phyloP scores from a whole-genome alignment of 345 rosid genomes.

The Salix viminalis region DNA sequence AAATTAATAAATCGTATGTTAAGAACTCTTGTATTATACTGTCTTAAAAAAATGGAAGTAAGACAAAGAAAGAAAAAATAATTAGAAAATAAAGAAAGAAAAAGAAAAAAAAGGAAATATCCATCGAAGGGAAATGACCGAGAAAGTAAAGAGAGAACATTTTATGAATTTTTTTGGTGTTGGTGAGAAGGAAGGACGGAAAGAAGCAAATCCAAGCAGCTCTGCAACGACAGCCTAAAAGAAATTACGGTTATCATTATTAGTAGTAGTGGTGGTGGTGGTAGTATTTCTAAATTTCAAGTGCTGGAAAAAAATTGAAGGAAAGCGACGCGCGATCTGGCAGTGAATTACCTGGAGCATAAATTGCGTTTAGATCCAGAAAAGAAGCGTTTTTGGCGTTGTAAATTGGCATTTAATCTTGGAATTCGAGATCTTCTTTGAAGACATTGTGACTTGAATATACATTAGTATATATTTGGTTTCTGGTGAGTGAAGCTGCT shows the following conservation, averaged over 20 bases:
- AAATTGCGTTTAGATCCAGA: constrained; percentile 46
- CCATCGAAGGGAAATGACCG: constrained; percentile 1
- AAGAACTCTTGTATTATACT: not conserved
- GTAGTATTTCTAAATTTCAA: not conserved
- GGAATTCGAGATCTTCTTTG: constrained; percentile 29
- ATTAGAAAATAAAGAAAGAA: not conserved
- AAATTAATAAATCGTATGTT: not conserved
- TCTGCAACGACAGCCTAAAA: constrained; percentile 1
- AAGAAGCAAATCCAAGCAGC: constrained; percentile 37
- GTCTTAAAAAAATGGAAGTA: not conserved
- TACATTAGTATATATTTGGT: not conserved
- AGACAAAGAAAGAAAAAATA: not conserved
- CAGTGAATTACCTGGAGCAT: constrained; percentile 1
- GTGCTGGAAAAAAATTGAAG: not conserved
- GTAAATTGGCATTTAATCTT: constrained; percentile 18
- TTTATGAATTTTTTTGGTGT: constrained; percentile 27
- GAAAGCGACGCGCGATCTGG: constrained; percentile 1
- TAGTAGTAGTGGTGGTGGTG: too few relatives aligned
- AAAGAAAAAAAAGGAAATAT: constrained; percentile 13
- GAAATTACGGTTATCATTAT: not conserved
- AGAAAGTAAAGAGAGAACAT: not conserved
- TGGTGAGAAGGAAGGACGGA: constrained; percentile 24
- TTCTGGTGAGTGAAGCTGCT: not conserved
- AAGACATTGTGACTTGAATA: not conserved
- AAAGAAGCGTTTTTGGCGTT: constrained; percentile 22